phyloP scores from a whole-genome alignment of 225 moss, liverwort and hornwort genomes.

The Pseudoscleropodium purum region DNA sequence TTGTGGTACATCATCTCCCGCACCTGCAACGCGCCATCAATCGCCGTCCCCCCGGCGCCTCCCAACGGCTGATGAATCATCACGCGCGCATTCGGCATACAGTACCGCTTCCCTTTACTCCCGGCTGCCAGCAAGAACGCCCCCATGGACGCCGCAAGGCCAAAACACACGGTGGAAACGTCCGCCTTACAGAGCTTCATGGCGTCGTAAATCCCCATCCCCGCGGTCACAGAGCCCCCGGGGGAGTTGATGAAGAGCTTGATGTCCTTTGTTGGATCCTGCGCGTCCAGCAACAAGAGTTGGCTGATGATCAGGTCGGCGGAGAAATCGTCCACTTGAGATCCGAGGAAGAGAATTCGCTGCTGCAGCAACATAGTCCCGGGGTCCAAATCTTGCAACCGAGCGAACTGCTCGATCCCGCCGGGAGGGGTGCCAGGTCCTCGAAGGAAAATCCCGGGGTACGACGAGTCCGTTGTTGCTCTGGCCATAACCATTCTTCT shows the following conservation, averaged over 20 bases:
- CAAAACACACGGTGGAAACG: conserved; percentile 89
- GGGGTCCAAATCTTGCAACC: conserved; percentile 79
- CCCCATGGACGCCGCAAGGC: conserved; percentile 95
- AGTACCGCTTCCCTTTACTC: conserved; percentile 83
- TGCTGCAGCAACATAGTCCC: conserved; percentile 63
- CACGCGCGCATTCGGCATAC: conserved; percentile 93
- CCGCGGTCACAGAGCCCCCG: conserved; percentile 92
- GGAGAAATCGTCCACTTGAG: conserved; percentile 84
- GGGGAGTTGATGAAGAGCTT: conserved; percentile 97
- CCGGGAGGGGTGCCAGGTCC: neutral
- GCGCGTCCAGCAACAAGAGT: conserved; percentile 78
- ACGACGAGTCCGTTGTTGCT: neutral
- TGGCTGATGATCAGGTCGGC: conserved; percentile 92
- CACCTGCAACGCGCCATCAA: conserved; percentile 89
- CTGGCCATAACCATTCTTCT: neutral
- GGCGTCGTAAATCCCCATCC: conserved; percentile 99
- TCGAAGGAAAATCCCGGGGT: conserved; percentile 1
- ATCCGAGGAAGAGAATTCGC: conserved; percentile 67
- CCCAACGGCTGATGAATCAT: conserved; percentile 99
- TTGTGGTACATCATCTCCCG: conserved; percentile 99
- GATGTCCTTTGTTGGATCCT: conserved; percentile 86
- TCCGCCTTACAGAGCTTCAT: conserved; percentile 99
- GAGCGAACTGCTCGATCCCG: conserved; percentile 28
- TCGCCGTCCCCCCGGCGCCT: conserved; percentile 81
- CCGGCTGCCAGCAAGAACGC: conserved; percentile 87